phyloP scores from a whole-genome alignment of 2,329 filamentous ascomycete species.

The Orbilia brochopaga region DNA sequence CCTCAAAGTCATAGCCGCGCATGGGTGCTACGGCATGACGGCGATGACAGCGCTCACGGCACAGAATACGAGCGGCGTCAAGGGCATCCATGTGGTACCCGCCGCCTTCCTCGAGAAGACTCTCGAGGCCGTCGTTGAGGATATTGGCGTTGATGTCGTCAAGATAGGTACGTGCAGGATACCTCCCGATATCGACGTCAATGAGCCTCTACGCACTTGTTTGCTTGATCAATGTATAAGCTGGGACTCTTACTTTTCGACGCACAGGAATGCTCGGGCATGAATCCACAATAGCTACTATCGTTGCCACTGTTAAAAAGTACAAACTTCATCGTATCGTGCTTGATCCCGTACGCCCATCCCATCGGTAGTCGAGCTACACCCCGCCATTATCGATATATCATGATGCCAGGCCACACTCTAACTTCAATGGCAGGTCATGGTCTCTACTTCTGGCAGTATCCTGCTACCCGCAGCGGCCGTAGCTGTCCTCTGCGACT shows the following conservation, averaged over 20 bases:
- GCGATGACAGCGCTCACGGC: slow-evolving; percentile 94
- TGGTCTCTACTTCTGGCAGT: slow-evolving; percentile 84
- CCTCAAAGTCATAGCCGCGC: slow-evolving; percentile 89
- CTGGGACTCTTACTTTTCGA: not conserved
- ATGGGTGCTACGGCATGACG: slow-evolving; percentile 95
- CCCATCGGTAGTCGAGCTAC: not conserved
- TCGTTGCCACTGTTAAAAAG: slow-evolving; percentile 68
- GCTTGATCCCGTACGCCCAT: slow-evolving; percentile 72
- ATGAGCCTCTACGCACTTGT: not conserved
- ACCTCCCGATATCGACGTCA: slow-evolving; percentile 3
- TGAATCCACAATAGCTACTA: slow-evolving; percentile 70
- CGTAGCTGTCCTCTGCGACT: slow-evolving; percentile 66
- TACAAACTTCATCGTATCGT: slow-evolving; percentile 68
- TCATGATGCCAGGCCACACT: not conserved
- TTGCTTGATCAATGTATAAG: slow-evolving; percentile 3
- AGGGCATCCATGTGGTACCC: slow-evolving; percentile 79
- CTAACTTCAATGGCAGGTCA: slow-evolving; percentile 68
- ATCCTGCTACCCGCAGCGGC: slow-evolving; percentile 71
- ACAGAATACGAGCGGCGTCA: slow-evolving; percentile 87
- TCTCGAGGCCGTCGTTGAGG: slow-evolving; percentile 81
- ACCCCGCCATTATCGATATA: not conserved
- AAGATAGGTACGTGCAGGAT: slow-evolving; percentile 73
- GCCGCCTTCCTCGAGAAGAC: slow-evolving; percentile 80
- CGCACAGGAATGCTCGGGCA: slow-evolving; percentile 79
- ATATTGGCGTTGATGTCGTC: slow-evolving; percentile 86